phyloP scores from a whole-genome alignment of 176 grass and related monocot species.

The Aegilops speltoides region DNA sequence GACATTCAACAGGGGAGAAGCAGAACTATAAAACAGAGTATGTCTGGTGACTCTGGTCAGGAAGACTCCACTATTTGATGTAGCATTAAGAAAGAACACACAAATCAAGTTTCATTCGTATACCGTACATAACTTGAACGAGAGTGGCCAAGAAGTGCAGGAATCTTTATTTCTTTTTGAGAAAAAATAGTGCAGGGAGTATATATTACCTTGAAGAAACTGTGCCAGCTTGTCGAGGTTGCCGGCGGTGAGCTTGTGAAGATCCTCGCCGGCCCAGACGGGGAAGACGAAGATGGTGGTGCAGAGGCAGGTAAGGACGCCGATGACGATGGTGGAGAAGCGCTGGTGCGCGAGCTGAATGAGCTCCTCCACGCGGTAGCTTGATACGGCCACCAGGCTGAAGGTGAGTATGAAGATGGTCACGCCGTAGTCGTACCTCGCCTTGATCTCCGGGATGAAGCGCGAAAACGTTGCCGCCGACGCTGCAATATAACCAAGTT shows the following conservation, averaged over 20 bases:
- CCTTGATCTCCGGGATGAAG: constrained; percentile 97
- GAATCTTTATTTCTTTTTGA: neutral
- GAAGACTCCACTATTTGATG: neutral
- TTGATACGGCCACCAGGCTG: constrained; percentile 91
- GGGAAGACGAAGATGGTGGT: constrained; percentile 69
- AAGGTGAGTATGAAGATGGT: constrained; percentile 97
- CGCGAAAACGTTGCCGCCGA: constrained; percentile 83
- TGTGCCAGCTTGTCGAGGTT: constrained; percentile 73
- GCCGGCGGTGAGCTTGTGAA: constrained; percentile 54
- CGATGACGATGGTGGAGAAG: constrained; percentile 69
- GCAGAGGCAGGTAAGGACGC: constrained; percentile 72
- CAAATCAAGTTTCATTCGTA: too few species aligned
- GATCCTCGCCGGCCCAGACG: constrained; percentile 90
- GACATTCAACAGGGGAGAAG: neutral
- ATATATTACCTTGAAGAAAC: constrained; percentile 67
- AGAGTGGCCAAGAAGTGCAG: neutral
- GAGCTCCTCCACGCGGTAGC: constrained; percentile 81
- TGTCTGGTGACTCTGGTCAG: neutral
- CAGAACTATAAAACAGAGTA: neutral
- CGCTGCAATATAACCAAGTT: constrained; percentile 33
- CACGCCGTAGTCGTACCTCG: constrained; percentile 87
- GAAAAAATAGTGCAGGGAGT: neutral
- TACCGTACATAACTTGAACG: too few species aligned
- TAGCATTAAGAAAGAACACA: too few species aligned
- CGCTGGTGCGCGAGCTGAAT: constrained; percentile 79